Evolutionary conservation across 257 asterid species (phyloP), one percentile per base, ranked within the genome.

Genomic region (Nicotiana paniculata): DNA sequence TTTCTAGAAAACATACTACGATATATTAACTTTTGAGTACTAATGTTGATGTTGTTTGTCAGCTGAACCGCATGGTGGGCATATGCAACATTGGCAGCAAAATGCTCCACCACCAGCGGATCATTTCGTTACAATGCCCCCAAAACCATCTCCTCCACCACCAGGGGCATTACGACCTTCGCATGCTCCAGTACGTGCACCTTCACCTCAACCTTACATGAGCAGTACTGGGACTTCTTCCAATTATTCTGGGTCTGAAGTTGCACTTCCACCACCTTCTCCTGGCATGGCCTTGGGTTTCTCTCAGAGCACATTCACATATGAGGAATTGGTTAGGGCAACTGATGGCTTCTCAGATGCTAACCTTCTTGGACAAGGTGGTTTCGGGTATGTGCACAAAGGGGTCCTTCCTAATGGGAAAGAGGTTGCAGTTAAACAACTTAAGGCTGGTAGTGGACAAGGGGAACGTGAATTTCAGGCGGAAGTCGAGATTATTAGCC

Each of bases 351-450:
- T 94, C 90, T 92, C 99, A 0, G 84, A 90, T 16, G 97, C 97
- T 17, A 96, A 93, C 89, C 95, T 96, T 81, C 95, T 96, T 4
- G 98, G 98, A 69, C 99, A 96, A 88, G 99, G 99, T 59, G 99
- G 98, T 64, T 96, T 96, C 63, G 99, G 99, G 21, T 96, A 91
- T 80, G 99, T 96, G 77, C 98, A 96, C 33, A 88, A 86, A 84
- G 99, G 99, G 51, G 82, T 96, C 57, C 94, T 96, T 72, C 95
- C 98, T 8, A 92, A 88, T 28, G 97, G 97, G 17, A 96, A 90
- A 86, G 98, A 93, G 85, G 94, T 96, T 10, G 99, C 99, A 0
- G 89, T 96, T 63, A 96, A 94, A 85, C 92, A 91, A 88, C 90
- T 94, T 0, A 94, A 96, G 87, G 95, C 92, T n/a, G 99, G 97